These are phyloP conservation scores for Fusarium camptoceras DNA, from an alignment of 2,329 filamentous ascomycete genomes.

Conservation along the genomic window DNA sequence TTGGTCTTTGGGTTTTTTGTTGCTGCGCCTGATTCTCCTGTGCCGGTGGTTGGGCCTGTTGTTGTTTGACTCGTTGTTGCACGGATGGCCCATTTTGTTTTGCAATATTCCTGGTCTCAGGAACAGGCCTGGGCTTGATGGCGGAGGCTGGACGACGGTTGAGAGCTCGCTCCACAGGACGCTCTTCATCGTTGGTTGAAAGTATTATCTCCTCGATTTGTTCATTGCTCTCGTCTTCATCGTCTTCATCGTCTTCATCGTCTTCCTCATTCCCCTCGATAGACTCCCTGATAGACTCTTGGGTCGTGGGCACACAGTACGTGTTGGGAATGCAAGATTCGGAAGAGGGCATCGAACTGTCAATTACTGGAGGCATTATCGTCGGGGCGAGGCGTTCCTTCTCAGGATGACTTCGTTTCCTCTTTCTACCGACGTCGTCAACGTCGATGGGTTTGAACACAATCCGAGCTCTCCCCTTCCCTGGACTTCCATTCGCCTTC, in stretches of 20 bases:
- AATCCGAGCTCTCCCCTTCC: slow-evolving; percentile 41
- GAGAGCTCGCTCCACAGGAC: neutral
- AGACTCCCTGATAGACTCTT: slow-evolving; percentile 37
- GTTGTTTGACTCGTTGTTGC: neutral
- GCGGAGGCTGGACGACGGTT: neutral
- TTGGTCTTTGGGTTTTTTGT: neutral
- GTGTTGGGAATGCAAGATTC: slow-evolving; percentile 49
- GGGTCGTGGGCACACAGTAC: slow-evolving; percentile 34
- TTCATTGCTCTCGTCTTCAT: slow-evolving; percentile 17
- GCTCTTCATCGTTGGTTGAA: slow-evolving; percentile 16
- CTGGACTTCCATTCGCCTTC: neutral
- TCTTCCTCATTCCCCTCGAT: slow-evolving; percentile 32
- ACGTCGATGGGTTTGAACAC: slow-evolving; percentile 39
- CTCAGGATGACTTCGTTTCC: slow-evolving; percentile 21
- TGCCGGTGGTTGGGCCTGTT: neutral
- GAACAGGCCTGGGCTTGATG: neutral
- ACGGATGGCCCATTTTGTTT: neutral
- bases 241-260: slow-evolving; percentile 25
- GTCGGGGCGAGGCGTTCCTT: slow-evolving; percentile 42
- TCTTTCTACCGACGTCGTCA: slow-evolving; percentile 33
- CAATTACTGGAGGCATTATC: slow-evolving; percentile 35
- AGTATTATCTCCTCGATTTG: slow-evolving; percentile 22
- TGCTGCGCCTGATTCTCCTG: neutral
- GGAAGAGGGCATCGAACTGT: slow-evolving; percentile 46
- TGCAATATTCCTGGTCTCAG: neutral